Base-by-base conservation (phyloP, 2,329 filamentous ascomycete genomes). In the Rhynchosporium graminicola region DNA sequence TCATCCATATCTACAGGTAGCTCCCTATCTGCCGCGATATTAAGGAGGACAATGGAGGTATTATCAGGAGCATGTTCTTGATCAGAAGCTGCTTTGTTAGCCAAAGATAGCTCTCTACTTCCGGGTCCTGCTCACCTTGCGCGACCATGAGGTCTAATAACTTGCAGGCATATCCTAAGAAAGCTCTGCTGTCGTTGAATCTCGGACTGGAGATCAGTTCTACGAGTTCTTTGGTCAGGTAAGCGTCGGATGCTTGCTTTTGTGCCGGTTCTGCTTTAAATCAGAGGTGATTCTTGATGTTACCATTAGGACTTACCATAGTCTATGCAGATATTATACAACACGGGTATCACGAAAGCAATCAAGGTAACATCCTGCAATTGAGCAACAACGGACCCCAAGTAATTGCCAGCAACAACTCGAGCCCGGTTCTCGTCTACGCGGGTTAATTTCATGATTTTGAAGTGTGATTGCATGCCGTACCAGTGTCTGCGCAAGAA, bases 291-390 rank as follows among this genome's bases (percentile, higher is more conserved):
- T 69, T 54, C 26, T 33, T 29, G 3, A 1, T n/a, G 4, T 29
- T 4, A 4, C 20, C 12, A 8, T 51, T 10, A n/a, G 26, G 40
- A 50, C 79, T 74, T 71, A 87, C 85, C 83, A 70, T 86, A 87
- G 70, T 88, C 86, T 13, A 87, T 80, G 60, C 84, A 80, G 54
- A 87, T 78, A 69, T 88, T 88, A 73, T 82, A 86, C 3, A 88
- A 74, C 7, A 87, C 86, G 0, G 84, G 83, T 46, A 87, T 80
- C 42, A 79, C 78, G 70, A 84, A 83, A 7, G 85, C 73, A 20
- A 87, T 67, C 0, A 75, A 72, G 55, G 83, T 79, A 43, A 83
- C 73, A 61, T 75, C 66, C 13, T 74, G 67, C 8, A 87, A 73
- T 42, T 83, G 77, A 2, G 74, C 67, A 38, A 84, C 79, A 60